These are phyloP conservation scores for Rosellinia necatrix DNA, from an alignment of 2,329 filamentous ascomycete genomes.

Conservation along the genomic window DNA sequence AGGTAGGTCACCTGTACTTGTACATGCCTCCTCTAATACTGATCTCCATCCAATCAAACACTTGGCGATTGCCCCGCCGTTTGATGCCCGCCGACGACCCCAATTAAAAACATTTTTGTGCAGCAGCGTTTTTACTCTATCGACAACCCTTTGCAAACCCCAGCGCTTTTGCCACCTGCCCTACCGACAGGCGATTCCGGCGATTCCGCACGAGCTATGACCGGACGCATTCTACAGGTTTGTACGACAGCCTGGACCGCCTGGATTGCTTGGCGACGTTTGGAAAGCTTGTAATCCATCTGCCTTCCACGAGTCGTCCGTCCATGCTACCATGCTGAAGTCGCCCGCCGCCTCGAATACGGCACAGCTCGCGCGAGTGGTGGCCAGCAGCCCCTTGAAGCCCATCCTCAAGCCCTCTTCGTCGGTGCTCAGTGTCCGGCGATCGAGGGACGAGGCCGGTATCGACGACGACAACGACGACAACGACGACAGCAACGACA, in stretches of 20 bases:
- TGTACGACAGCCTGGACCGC: constrained; percentile 24
- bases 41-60: constrained; percentile 11
- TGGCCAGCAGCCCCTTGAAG: constrained; percentile 51
- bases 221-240: constrained; percentile 21
- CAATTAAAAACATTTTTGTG: constrained; percentile 26
- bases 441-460: constrained; percentile 48
- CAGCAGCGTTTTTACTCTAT: constrained; percentile 8
- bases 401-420: constrained; percentile 57
- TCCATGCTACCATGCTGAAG: constrained; percentile 24
- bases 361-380: constrained; percentile 35
- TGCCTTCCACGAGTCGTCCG: constrained; percentile 1
- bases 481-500: constrained; percentile 40
- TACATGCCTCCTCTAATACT: not conserved
- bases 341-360: constrained; percentile 33
- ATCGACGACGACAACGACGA: constrained; percentile 47
- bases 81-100: constrained; percentile 14
- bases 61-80: constrained; percentile 15
- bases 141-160: constrained; percentile 5
- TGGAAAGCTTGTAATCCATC: constrained; percentile 15
- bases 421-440: constrained; percentile 51
- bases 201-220: constrained; percentile 26
- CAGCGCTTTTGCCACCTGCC: not conserved
- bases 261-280: constrained; percentile 24
- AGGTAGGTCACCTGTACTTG: too few relatives aligned
- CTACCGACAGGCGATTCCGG: not conserved